Conservation (phyloP, 495 filamentous ascomycete genomes). For the Haplographium delicatum region DNA sequence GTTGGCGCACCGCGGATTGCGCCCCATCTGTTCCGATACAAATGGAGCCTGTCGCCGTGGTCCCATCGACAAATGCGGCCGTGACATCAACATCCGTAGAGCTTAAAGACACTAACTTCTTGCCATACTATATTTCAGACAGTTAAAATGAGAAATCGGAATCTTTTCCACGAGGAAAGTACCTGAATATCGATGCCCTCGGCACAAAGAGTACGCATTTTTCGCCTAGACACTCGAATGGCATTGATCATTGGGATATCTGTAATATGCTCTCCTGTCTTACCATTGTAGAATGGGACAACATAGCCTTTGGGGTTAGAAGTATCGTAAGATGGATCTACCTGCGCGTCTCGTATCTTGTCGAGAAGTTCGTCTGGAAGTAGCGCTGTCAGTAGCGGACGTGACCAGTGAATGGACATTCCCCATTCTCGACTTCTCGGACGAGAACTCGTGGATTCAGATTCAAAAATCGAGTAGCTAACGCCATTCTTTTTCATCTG, state of each 20-base stretch:
- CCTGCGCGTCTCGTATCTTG: neutral
- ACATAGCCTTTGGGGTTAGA: neutral
- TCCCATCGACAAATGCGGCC: neutral
- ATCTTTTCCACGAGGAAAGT: neutral
- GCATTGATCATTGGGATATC: slow-evolving; percentile 1
- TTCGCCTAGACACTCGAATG: neutral
- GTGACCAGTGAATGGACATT: slow-evolving; percentile 3
- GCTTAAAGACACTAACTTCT: neutral
- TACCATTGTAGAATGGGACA: neutral
- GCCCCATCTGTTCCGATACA: neutral
- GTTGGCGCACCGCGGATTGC: neutral
- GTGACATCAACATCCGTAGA: neutral
- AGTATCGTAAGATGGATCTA: neutral
- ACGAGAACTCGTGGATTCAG: neutral
- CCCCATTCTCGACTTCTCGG: slow-evolving; percentile 1
- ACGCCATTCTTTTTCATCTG: neutral
- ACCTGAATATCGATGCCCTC: neutral
- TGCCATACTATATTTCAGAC: neutral
- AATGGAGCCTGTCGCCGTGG: neutral
- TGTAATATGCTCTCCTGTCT: slow-evolving; percentile 1
- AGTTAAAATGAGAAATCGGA: no score
- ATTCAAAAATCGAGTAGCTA: neutral
- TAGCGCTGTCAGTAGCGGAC: neutral
- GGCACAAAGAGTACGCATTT: slow-evolving; percentile 1
- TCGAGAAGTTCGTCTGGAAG: neutral